Evolutionary conservation across 345 rosid species (phyloP).

Genomic region (Euclidium syriacum): DNA sequence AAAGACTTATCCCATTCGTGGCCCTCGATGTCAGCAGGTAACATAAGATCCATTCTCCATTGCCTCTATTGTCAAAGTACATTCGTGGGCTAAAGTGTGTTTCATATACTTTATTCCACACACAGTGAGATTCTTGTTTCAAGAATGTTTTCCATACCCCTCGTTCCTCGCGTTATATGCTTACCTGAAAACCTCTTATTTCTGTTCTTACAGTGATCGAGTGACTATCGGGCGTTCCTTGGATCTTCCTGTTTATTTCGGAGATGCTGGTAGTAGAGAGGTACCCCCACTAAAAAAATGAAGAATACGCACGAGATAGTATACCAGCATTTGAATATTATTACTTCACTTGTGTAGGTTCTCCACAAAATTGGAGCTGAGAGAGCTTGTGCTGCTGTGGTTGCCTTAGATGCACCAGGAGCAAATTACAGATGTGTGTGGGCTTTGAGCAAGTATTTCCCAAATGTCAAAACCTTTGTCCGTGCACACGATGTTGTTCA

Average conservation of each 20-base stretch:
- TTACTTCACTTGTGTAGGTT: no score
- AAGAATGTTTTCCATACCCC: no score
- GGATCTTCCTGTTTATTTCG: constrained; percentile 96
- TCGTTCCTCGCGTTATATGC: no score
- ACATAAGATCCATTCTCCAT: constrained; percentile 3
- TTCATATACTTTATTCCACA: no score
- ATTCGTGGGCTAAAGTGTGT: no score
- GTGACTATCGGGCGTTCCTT: constrained; percentile 90
- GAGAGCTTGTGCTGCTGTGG: constrained; percentile 96
- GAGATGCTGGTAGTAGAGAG: constrained; percentile 99
- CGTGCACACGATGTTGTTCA: constrained; percentile 98
- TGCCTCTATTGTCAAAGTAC: no score
- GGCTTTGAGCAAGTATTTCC: constrained; percentile 96
- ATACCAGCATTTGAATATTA: no score
- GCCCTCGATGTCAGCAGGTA: constrained; percentile 98
- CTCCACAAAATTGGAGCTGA: constrained; percentile 96
- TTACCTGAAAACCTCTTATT: constrained; percentile 11
- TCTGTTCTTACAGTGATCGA: constrained; percentile 77
- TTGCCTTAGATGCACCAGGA: constrained; percentile 93
- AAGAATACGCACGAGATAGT: no score
- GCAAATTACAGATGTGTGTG: constrained; percentile 98
- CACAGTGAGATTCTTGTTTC: neutral
- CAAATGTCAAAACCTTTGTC: constrained; percentile 91
- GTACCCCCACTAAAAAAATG: no score
- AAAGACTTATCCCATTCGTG: constrained; percentile 92